Base-by-base conservation (phyloP, 2,329 filamentous ascomycete species). In the Aspergillus neotritici region DNA sequence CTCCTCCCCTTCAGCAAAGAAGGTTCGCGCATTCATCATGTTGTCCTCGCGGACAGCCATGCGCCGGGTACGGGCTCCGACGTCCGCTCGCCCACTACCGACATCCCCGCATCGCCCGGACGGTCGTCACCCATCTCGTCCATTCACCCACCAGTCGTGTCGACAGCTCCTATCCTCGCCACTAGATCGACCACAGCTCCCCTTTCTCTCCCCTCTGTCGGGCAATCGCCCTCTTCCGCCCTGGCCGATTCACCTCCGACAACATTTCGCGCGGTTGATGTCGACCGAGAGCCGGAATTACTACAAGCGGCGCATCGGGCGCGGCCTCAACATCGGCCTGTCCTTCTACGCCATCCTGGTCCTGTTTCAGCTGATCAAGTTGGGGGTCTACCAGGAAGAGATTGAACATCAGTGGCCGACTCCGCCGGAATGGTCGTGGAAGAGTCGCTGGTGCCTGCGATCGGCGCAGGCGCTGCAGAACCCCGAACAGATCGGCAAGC, bases 331-430 rank as follows among this genome's bases (percentile, higher is more conserved):
- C 56, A 74, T 85, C 25, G 83, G 82, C 32, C 69, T 82, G 28
- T 86, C 86, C 52, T 87, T 86, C 32, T 90, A 82, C 75, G 76
- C 80, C 11, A 76, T 82, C 32, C 64, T 82, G 6, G 69, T 76
- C 34, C 76, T 84, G 46, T 65, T 81, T 33, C 70, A 79, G 31
- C 69, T 85, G 8, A 78, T 82, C 31, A 76, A 77, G 51, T 79
- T 82, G 50, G 83, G 83, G 12, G 61, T 88, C 30, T 75, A 84
- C 58, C 83, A 90, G 57, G 87, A 94, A 65, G 71, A 76, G 47
- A 72, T 87, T 34, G 89, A 96, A 68, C 77, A 83, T 37, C 73
- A 78, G 40, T 87, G 83, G 61, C 89, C 89, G 0, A 90, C 87
- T 1, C 90, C 91, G 1, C 77, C 79, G 17, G 90, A 94, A 62